phyloP scores from a whole-genome alignment of 2,329 filamentous ascomycete species.

The Venturia pyrina region DNA sequence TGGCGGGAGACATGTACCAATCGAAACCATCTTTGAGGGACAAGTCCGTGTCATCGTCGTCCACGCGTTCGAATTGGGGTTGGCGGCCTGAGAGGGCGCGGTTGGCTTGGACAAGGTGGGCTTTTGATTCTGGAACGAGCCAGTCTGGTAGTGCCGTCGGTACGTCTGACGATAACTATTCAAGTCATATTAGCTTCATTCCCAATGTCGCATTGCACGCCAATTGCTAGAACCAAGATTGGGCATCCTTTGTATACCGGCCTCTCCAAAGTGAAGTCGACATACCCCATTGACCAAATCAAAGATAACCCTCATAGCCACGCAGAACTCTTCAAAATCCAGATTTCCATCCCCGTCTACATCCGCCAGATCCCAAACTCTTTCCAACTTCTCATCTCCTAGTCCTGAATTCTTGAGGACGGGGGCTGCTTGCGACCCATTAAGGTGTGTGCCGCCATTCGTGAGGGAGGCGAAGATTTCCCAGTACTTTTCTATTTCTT shows the following conservation, averaged over 20 bases:
- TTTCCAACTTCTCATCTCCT: slow-evolving; percentile 78
- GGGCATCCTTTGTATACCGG: neutral
- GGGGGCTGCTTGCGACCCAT: slow-evolving; percentile 58
- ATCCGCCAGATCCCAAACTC: slow-evolving; percentile 94
- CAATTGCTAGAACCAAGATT: neutral
- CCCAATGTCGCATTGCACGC: neutral
- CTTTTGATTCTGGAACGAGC: slow-evolving; percentile 79
- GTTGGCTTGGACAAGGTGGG: slow-evolving; percentile 31
- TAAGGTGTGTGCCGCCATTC: slow-evolving; percentile 54
- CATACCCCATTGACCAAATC: slow-evolving; percentile 88
- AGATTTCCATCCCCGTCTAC: slow-evolving; percentile 95
- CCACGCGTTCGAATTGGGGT: slow-evolving; percentile 71
- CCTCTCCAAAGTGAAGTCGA: slow-evolving; percentile 14
- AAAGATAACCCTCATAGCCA: slow-evolving; percentile 96
- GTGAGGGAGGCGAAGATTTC: slow-evolving; percentile 65
- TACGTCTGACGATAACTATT: slow-evolving; percentile 48
- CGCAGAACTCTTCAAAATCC: slow-evolving; percentile 99
- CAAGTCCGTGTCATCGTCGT: slow-evolving; percentile 65
- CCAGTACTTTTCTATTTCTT: slow-evolving; percentile 70
- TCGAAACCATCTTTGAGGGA: slow-evolving; percentile 95
- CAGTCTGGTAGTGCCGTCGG: slow-evolving; percentile 80
- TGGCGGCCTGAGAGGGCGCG: slow-evolving; percentile 60
- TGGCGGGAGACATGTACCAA: slow-evolving; percentile 94
- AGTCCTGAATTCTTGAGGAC: slow-evolving; percentile 66
- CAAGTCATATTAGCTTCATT: neutral